Base-by-base conservation (phyloP, 2,329 filamentous ascomycete genomes). In the Coniosporium tulheliwenetii region DNA sequence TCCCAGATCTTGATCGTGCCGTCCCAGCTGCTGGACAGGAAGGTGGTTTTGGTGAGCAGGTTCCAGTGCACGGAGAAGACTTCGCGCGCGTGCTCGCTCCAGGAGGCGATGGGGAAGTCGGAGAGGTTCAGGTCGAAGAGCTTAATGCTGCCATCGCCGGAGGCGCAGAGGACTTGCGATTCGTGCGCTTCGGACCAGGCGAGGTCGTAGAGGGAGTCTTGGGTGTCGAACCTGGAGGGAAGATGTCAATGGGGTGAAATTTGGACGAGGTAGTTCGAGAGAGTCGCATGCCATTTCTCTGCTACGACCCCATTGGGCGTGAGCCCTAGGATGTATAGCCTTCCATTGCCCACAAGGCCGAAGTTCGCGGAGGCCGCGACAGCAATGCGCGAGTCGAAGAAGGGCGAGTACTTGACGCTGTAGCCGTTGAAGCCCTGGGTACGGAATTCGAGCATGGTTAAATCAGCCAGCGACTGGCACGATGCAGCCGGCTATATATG, bases 101-200 rank as follows among this genome's bases (percentile, higher is more conserved):
- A 98, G 48, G 81, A 85, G 63, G 85, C 83, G 42, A 98, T 73
- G 8, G 91, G 91, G 55, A 91, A 96, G 36, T 87, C 74, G 44
- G 80, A 70, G 30, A 93, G 71, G 3, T 73, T 75, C 30, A 87
- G 73, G 62, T 98, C 91, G 61, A 91, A 98, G 37, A 98, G 75
- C 65, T 95, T 95, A 54, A 98, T 73, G 41, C 84, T 89, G 41
- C 91, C 91, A 64, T 98, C 91, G 47, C 91, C 91, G 49, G 84
- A 87, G 0, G 86, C 87, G 1, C 81, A 80, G 14, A 93, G 73
- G 39, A 95, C 68, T 65, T 98, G 91, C 62, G 91, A 93, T 65
- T 95, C 89, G 66, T 98, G 87, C 50, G 85, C 76, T 66, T 98
- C 91, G 13, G 86, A 94, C 86, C 91, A 96, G 19, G 87, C 75